These are phyloP conservation scores for Conringia planisiliqua DNA, from an alignment of 345 rosid genomes.

Conservation along the genomic window DNA sequence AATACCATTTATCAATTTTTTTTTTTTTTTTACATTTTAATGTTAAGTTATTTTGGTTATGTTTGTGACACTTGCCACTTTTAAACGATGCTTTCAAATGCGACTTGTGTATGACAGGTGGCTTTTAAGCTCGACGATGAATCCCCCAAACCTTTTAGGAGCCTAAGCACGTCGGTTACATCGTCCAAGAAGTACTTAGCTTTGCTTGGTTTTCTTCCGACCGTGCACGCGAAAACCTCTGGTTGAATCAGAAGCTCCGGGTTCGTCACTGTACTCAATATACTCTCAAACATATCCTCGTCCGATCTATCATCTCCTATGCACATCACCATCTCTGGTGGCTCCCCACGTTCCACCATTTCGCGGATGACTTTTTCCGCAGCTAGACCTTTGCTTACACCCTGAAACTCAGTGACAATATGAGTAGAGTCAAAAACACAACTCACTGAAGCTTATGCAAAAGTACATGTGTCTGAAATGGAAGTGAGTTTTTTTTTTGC, in stretches of 20 bases:
- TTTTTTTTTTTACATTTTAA: constrained; percentile 6
- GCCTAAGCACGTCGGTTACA: constrained; percentile 51
- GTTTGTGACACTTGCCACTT: not conserved
- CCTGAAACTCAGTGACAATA: constrained; percentile 37
- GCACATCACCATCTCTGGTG: constrained; percentile 83
- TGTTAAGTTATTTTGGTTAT: constrained; percentile 19
- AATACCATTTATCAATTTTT: not conserved
- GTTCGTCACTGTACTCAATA: constrained; percentile 42
- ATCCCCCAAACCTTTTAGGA: constrained; percentile 64
- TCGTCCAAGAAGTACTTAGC: constrained; percentile 77
- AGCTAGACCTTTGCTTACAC: constrained; percentile 75
- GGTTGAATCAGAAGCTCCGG: constrained; percentile 49
- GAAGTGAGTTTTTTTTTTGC: not conserved
- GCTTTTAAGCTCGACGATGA: constrained; percentile 43
- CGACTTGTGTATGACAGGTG: constrained; percentile 34
- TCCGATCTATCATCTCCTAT: constrained; percentile 85
- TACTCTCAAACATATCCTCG: constrained; percentile 86
- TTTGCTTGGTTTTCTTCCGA: constrained; percentile 79
- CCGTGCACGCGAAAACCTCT: constrained; percentile 79
- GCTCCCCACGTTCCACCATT: constrained; percentile 42
- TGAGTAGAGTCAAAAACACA: not conserved
- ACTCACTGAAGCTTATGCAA: not conserved
- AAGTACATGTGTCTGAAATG: not conserved
- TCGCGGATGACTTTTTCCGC: constrained; percentile 53
- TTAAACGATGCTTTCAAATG: constrained; percentile 63